Conservation (phyloP, 805 yeast genomes). For the Teunomyces stri region DNA sequence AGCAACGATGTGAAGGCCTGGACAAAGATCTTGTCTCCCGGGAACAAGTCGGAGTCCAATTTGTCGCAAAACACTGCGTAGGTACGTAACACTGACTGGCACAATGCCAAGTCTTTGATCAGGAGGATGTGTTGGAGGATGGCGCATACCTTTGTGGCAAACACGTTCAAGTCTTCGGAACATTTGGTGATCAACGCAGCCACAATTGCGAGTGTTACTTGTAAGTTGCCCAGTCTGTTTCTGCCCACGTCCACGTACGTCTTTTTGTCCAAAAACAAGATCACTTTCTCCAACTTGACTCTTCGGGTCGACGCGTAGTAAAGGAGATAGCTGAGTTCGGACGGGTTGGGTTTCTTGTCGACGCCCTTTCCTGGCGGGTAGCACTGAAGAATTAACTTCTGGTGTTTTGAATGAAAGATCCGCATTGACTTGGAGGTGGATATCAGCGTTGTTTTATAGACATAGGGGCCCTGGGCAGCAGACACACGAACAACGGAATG, state of each 20-base stretch:
- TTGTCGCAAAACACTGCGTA: conserved; percentile 44
- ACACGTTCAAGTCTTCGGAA: conserved; percentile 77
- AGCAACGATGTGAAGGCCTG: conserved; percentile 36
- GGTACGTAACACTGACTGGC: conserved; percentile 50
- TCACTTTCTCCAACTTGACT: conserved; percentile 85
- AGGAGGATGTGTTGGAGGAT: conserved; percentile 53
- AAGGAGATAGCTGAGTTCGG: conserved; percentile 82
- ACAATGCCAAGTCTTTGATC: conserved; percentile 59
- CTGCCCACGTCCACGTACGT: conserved; percentile 59
- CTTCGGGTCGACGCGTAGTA: conserved; percentile 90
- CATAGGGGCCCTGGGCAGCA: not conserved
- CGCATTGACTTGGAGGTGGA: conserved; percentile 16
- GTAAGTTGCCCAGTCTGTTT: conserved; percentile 71
- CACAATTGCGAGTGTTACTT: conserved; percentile 74
- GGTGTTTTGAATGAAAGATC: conserved; percentile 73
- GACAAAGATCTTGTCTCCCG: conserved; percentile 62
- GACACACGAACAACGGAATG: not conserved
- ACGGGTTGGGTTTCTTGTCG: conserved; percentile 89
- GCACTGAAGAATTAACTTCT: conserved; percentile 84
- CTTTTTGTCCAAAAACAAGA: conserved; percentile 61
- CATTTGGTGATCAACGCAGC: conserved; percentile 71
- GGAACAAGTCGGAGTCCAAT: conserved; percentile 60
- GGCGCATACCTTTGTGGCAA: conserved; percentile 65
- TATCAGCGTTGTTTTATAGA: not conserved
- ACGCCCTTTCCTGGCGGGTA: conserved; percentile 85